Conservation (phyloP, 371 early-diverging fungal genomes). For the Apophysomyces sp. region DNA sequence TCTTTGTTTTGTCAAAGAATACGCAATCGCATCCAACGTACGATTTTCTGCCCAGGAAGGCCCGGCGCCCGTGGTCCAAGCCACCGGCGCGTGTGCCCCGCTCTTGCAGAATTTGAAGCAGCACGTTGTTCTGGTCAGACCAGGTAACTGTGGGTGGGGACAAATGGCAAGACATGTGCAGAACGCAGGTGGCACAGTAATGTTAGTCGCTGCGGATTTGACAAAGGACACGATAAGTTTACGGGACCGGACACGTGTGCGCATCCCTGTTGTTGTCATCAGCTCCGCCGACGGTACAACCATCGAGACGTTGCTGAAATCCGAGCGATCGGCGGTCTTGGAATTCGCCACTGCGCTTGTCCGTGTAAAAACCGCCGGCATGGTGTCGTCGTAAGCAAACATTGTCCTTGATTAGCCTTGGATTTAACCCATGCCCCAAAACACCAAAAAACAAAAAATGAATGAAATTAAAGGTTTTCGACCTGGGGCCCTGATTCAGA, state of each 20-base stretch:
- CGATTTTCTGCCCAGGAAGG: not conserved
- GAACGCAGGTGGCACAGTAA: conserved; percentile 13
- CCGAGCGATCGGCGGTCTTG: conserved; percentile 7
- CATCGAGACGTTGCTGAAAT: conserved; percentile 3
- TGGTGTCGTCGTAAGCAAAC: conserved; percentile 9
- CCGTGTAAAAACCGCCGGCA: not conserved
- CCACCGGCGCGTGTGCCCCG: conserved; percentile 4
- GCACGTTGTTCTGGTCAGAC: conserved; percentile 12
- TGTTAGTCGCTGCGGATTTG: conserved; percentile 4
- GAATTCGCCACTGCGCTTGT: conserved; percentile 5
- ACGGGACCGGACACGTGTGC: conserved; percentile 1
- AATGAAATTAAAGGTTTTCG: conserved; percentile 12
- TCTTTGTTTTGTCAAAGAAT: not conserved
- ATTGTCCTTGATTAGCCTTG: not conserved
- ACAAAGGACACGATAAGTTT: conserved; percentile 7
- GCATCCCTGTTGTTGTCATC: conserved; percentile 13
- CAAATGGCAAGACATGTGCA: conserved; percentile 17
- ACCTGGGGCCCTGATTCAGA: conserved; percentile 23
- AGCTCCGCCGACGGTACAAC: not conserved
- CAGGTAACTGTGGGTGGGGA: conserved; percentile 11
- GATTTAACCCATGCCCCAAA: not conserved
- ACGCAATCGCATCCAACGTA: not conserved
- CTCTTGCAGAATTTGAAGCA: conserved; percentile 14
- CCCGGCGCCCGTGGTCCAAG: not conserved
- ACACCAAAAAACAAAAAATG: too few species aligned